These are phyloP conservation scores for Sclerotinia spermophila DNA, from an alignment of 2,329 filamentous ascomycete species.

Conservation along the genomic window DNA sequence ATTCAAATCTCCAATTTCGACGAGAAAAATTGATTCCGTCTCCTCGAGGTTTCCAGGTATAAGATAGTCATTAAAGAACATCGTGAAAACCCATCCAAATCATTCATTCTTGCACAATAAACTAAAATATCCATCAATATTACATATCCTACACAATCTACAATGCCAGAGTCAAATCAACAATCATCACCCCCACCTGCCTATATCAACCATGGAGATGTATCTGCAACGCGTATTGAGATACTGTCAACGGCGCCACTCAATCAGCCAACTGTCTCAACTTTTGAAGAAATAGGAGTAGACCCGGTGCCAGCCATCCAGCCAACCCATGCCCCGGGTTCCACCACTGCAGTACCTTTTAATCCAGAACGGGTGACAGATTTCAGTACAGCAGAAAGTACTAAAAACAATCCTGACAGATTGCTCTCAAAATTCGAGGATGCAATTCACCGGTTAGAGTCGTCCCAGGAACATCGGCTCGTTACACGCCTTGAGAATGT, in stretches of 20 bases:
- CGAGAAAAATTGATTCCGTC: no score
- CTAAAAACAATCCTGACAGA: not conserved
- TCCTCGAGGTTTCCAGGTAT: not conserved
- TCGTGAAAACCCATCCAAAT: not conserved
- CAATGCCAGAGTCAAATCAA: not conserved
- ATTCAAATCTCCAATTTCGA: not conserved
- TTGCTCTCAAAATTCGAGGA: slow-evolving; percentile 2
- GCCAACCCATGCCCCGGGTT: not conserved
- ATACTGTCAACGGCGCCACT: no score
- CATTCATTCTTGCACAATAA: not conserved
- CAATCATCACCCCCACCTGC: not conserved
- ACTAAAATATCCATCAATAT: not conserved
- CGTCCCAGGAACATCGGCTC: slow-evolving; percentile 3
- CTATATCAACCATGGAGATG: not conserved
- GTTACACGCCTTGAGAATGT: not conserved
- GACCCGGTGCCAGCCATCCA: not conserved
- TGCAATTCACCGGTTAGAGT: not conserved
- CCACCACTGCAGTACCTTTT: not conserved
- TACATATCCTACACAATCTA: not conserved
- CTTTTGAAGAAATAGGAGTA: not conserved
- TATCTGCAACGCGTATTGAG: not conserved
- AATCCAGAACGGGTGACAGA: not conserved
- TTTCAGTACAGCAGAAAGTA: not conserved
- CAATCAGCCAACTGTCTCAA: not conserved
- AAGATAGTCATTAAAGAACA: not conserved